Percentiles rank a stretch among this genome's conserved stretches.
Conservation (phyloP, 2,329 filamentous ascomycete species). For the Chaetomiaceae sp. region DNA sequence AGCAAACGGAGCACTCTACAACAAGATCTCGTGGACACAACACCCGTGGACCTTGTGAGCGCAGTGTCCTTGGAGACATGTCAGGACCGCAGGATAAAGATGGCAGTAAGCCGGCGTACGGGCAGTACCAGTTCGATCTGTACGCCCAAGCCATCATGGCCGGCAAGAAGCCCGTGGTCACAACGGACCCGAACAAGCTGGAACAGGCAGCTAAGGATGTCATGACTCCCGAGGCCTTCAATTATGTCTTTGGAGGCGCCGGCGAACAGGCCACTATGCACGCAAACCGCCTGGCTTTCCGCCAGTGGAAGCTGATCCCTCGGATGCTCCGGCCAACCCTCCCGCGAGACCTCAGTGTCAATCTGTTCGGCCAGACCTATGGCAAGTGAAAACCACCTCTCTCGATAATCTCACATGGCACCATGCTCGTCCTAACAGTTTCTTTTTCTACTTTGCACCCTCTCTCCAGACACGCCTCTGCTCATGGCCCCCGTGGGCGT, state of each 20-base stretch:
- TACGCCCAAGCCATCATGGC: constrained; percentile 49
- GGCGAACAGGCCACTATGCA: constrained; percentile 58
- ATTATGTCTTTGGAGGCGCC: constrained; percentile 59
- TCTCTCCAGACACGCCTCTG: constrained; percentile 41
- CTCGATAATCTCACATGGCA: no score
- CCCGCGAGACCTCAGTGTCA: constrained; percentile 43
- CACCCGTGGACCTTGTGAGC: not conserved
- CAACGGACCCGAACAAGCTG: constrained; percentile 54
- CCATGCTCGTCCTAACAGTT: no score
- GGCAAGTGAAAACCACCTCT: no score
- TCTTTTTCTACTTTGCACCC: no score
- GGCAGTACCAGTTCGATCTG: constrained; percentile 33
- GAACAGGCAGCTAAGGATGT: constrained; percentile 49
- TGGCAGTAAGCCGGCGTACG: constrained; percentile 14
- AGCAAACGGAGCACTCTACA: not conserved
- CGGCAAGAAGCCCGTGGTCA: constrained; percentile 46
- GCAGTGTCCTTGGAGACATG: not conserved
- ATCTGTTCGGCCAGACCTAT: constrained; percentile 49
- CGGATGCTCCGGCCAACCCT: constrained; percentile 43
- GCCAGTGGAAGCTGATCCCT: constrained; percentile 48
- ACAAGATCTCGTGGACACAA: not conserved
- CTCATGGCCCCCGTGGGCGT: constrained; percentile 66
- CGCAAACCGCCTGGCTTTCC: constrained; percentile 54
- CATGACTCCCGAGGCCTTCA: constrained; percentile 46
- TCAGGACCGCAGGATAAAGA: not conserved